Evolutionary conservation across 805 yeast species (phyloP).

Genomic region (Candida boidinii): DNA sequence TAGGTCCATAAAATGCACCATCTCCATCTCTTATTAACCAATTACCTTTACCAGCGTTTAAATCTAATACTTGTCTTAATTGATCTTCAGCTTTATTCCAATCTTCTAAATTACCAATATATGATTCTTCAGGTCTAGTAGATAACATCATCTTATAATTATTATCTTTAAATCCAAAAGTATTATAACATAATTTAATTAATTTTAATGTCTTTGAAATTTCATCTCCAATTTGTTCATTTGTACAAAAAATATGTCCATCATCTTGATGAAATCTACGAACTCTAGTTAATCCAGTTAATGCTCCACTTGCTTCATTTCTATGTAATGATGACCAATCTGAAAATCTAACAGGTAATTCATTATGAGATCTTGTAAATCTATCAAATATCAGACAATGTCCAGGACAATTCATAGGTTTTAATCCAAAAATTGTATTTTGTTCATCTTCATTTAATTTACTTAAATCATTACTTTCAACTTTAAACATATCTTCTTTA

Average conservation of each 20-base stretch:
- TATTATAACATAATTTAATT: conserved; percentile 64
- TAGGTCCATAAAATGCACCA: conserved; percentile 97
- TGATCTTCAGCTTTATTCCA: conserved; percentile 81
- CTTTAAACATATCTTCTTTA: conserved; percentile 89
- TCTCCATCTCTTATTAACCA: conserved; percentile 87
- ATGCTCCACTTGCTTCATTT: conserved; percentile 91
- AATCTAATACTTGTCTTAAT: conserved; percentile 50
- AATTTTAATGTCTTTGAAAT: conserved; percentile 64
- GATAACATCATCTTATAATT: conserved; percentile 62
- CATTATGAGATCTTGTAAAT: conserved; percentile 74
- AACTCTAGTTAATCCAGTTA: conserved; percentile 87
- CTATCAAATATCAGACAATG: conserved; percentile 79
- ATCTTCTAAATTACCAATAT: conserved; percentile 63
- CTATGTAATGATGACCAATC: conserved; percentile 92
- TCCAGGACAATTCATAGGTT: conserved; percentile 75
- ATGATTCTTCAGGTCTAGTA: conserved; percentile 74
- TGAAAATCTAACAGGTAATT: conserved; percentile 75
- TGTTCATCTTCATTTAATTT: conserved; percentile 30
- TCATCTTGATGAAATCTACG: conserved; percentile 97
- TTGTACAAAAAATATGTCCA: conserved; percentile 89
- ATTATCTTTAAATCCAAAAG: conserved; percentile 55
- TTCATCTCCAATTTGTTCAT: conserved; percentile 67
- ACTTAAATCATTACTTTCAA: conserved; percentile 46
- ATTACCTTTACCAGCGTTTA: conserved; percentile 32
- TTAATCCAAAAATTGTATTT: conserved; percentile 55